Base-by-base conservation (phyloP, 352 stramenopile genomes). In the Peronospora destructor region DNA sequence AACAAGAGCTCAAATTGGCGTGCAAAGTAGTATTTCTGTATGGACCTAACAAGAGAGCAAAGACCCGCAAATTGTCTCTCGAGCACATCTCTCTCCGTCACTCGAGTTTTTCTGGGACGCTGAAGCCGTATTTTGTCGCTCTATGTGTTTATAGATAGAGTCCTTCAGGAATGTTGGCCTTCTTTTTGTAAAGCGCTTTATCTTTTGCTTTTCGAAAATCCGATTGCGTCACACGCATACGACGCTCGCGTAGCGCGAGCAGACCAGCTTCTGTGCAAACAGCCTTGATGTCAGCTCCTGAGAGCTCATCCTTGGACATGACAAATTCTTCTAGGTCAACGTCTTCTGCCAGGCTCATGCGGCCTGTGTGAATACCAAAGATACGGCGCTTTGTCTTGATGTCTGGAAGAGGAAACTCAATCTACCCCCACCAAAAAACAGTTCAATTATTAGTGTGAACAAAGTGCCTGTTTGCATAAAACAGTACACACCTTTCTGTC, bases 171-270 rank as follows among this genome's bases (percentile, higher is more conserved):
- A 99, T 97, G 83, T 99, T 99, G 53, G 96, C 96, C 84, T 99
- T 99, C 81, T 99, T 99, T 53, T 96, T 93, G 83, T 99, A 99
- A 50, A 99, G 84, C 11, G 96, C 96, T 73, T 99, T 99, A 80
- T 99, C 97, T 73, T 99, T 99, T 26, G 97, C 97, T 82, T 99
- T 99, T 49, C 94, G 84, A 73, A 99, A 99, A 66, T 99, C 97
- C 43, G 97, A 87, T 73, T 99, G 97, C 38, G 94, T 98, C 36
- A 99, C 97, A 63, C 98, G 98, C 97, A 99, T 99, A 59, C 97
- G 85, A 40, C 97, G 88, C 72, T 99, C 97, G 53, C 97, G 88
- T 35, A 99, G 76, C 4, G 97, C 97, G 33, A 99, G 79, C 74
- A 99, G 91, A 44, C 97, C 97, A 12, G 97, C 97, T 68, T 99